Evolutionary conservation across 768 basidiomycete genomes (phyloP), one percentile per base, ranked within the genome.

Genomic region (Sporobolomyces phaffii): DNA sequence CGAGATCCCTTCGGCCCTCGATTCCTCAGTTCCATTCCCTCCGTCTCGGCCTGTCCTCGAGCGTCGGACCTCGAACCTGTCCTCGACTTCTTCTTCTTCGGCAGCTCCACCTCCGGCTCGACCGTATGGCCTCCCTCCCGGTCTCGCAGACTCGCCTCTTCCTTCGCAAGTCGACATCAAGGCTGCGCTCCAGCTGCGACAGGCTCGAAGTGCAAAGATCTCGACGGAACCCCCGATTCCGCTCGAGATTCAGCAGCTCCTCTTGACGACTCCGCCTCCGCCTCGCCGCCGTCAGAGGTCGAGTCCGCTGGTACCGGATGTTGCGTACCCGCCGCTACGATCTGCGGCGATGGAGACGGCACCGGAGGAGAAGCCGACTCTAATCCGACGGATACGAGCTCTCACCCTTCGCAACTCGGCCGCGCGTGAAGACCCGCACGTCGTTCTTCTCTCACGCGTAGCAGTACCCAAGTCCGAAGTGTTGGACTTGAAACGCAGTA

Each of bases 241-340:
- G 9, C 60, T 59, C 49, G 65, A 68, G 13, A 44, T 68, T 11
- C 60, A 62, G 11, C 29, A 43, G 15, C 49, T 68, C 10, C 56
- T 68, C 18, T 26, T 68, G 9, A 68, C 65, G 17, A 68, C 65
- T 0, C 65, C 65, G 5, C 60, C 65, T 13, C 65, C 65, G 20
- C 60, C 65, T 22, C 31, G 41, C 5, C 56, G 41, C 26, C 56
- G 43, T 5, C 29, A 45, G 22, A 11, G 24, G n/a, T n/a, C n/a
- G n/a, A n/a, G n/a, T n/a, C n/a, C n/a, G n/a, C n/a, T n/a, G n/a
- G n/a, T n/a, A 10, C 28, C 40, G 5, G 24, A 2, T 18, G n/a
- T 24, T 11, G 10, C 43, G 43, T 13, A 8, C 24, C n/a, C 54
- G 3, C 40, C 54, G 5, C 28, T 29, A 18, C 4, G 22, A 13